These are phyloP conservation scores for Apocynum venetum DNA, from an alignment of 257 asterid genomes.

Conservation along the genomic window DNA sequence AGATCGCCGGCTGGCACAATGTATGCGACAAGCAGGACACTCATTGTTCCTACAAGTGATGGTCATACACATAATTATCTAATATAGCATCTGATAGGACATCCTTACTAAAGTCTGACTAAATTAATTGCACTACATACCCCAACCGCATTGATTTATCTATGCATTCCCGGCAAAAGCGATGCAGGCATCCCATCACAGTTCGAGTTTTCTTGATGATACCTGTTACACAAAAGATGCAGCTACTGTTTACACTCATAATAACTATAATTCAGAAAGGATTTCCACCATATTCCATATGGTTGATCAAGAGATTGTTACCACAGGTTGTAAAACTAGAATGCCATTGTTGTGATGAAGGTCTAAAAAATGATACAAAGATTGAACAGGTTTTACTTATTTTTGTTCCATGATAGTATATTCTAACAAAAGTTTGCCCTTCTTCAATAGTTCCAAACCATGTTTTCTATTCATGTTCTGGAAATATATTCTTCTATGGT, in stretches of 20 bases:
- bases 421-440: background rate
- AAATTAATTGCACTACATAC: slow-evolving; percentile 22
- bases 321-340: background rate
- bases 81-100: background rate
- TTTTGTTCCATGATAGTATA: background rate
- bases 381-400: background rate
- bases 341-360: background rate
- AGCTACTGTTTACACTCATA: slow-evolving; percentile 1
- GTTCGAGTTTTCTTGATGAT: slow-evolving; percentile 50
- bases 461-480: background rate
- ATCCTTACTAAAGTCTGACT: background rate
- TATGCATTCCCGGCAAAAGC: slow-evolving; percentile 60
- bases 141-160: slow-evolving; percentile 58
- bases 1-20: slow-evolving; percentile 51
- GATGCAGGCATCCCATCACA: slow-evolving; percentile 57
- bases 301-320: background rate
- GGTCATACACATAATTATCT: slow-evolving; percentile 6
- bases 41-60: slow-evolving; percentile 40
- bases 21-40: slow-evolving; percentile 57
- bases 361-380: background rate
- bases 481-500: background rate
- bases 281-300: background rate
- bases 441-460: background rate
- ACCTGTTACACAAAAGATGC: slow-evolving; percentile 25
- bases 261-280: background rate